Evolutionary conservation across 2,329 filamentous ascomycete species (phyloP), one percentile per base, ranked within the genome.

Genomic region (Cordyceps cicadae): DNA sequence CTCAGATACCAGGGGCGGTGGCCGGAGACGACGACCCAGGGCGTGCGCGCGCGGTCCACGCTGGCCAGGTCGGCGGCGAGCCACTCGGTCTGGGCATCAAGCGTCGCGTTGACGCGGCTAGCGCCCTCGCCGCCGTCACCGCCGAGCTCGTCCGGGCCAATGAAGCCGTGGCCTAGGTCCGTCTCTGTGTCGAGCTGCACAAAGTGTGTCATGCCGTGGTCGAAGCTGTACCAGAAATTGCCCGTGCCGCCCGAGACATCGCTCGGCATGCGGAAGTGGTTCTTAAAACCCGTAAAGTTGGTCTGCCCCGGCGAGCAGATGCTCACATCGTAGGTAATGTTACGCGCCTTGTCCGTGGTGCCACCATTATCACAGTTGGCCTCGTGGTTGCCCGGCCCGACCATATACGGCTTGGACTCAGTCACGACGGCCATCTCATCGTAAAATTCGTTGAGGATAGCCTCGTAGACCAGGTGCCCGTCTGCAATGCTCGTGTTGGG

Each of bases 181-280:
- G 58, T 60, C 32, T 60, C 58, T 3, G 58, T 60, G 51, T 54
- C 58, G 29, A 54, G 39, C 39, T 46, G 37, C 26, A 60, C 21
- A 29, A 48, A 49, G 24, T 60, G 58, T 26, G 45, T 51, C 58
- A 60, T 60, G 51, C 58, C 58, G 34, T 60, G 29, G 41, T 60
- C 58, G 32, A 60, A 60, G 41, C 41, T 49, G 51, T 49, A 60
- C 58, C 58, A 60, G 11, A 60, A 51, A 55, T 64, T 67, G 12
- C 65, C 66, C 1, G 62, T 66, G 15, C 54, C 61, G 43, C 51
- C 51, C 19, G 58, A 60, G 21, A 53, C 34, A 14, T 39, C 50
- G 39, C 41, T 54, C 29, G 58, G 58, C 58, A 60, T 60, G 43
- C 51, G 41, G 43, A 60, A 60, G 19, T 43, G 58, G 41, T 37